Evolutionary conservation across 768 basidiomycete genomes (phyloP).

Genomic region (Amanita inopinata): DNA sequence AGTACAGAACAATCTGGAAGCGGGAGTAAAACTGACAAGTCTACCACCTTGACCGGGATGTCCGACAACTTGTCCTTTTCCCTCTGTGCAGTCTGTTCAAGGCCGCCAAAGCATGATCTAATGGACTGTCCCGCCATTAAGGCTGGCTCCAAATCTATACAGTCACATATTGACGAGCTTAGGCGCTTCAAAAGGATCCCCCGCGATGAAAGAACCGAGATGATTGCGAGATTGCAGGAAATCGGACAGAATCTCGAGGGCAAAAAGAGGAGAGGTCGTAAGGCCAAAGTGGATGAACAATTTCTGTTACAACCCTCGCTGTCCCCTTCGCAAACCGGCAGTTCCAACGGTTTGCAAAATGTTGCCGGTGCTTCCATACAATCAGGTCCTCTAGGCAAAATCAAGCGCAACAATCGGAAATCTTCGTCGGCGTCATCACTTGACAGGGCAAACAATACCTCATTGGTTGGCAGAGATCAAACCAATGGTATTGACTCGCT

Average conservation of each 20-base stretch:
- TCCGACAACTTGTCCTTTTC: neutral
- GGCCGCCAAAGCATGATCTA: constrained; percentile 35
- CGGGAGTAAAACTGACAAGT: neutral
- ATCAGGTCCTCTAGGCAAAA: neutral
- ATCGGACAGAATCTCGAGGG: constrained; percentile 21
- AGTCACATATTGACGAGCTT: constrained; percentile 35
- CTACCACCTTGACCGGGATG: neutral
- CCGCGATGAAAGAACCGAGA: constrained; percentile 14
- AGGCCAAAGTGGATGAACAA: constrained; percentile 12
- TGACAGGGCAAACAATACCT: no score
- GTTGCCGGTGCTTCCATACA: constrained; percentile 8
- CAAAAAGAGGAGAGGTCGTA: constrained; percentile 14
- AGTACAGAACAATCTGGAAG: neutral
- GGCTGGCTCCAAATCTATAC: constrained; percentile 32
- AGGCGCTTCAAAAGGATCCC: constrained; percentile 17
- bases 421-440: neutral
- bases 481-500: neutral
- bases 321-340: constrained; percentile 7
- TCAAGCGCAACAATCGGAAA: neutral
- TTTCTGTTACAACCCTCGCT: constrained; percentile 7
- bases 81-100: constrained; percentile 37
- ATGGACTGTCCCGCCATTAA: constrained; percentile 38
- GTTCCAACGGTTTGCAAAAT: constrained; percentile 7
- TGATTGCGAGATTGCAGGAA: constrained; percentile 34
- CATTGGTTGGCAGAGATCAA: neutral